Conservation (phyloP, 345 rosid genomes). For the Lepidium didymum region DNA sequence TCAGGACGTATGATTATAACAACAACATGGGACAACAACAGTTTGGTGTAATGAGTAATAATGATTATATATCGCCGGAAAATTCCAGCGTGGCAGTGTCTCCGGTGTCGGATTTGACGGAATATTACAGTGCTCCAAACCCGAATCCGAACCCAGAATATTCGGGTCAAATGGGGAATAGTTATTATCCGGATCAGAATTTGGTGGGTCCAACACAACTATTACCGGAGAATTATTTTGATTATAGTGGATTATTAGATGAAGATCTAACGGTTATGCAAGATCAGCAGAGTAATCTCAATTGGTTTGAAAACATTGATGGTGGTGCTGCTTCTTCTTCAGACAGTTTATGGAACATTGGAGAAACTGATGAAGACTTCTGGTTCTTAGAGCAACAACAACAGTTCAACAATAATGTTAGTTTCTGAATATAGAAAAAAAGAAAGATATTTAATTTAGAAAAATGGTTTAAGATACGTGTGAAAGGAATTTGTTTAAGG, state of each 20-base stretch:
- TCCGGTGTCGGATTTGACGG: conserved; percentile 58
- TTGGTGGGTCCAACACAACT: conserved; percentile 34
- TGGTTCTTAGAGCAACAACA: conserved; percentile 64
- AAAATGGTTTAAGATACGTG: conserved; percentile 22
- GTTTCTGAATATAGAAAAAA: conserved; percentile 28
- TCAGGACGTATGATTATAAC: conserved; percentile 19
- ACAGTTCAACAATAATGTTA: conserved; percentile 43
- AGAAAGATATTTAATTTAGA: background rate
- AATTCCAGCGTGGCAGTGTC: conserved; percentile 66
- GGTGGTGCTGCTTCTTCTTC: conserved; percentile 29
- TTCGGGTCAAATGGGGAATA: conserved; percentile 37
- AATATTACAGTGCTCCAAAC: conserved; percentile 44
- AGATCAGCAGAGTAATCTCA: conserved; percentile 37
- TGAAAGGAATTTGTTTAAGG: conserved; percentile 26
- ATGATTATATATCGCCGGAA: conserved; percentile 44
- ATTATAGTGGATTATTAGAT: conserved; percentile 32
- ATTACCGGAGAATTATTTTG: conserved; percentile 35
- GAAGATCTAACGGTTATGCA: conserved; percentile 29
- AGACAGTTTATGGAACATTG: conserved; percentile 61
- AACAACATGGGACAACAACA: conserved; percentile 30
- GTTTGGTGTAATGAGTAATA: conserved; percentile 20
- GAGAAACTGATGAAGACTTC: conserved; percentile 46
- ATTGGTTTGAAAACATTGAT: conserved; percentile 46
- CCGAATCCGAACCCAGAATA: conserved; percentile 39
- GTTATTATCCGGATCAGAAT: conserved; percentile 37